Base-by-base conservation (phyloP, 306 rosid species). In the Fragaria iinumae region DNA sequence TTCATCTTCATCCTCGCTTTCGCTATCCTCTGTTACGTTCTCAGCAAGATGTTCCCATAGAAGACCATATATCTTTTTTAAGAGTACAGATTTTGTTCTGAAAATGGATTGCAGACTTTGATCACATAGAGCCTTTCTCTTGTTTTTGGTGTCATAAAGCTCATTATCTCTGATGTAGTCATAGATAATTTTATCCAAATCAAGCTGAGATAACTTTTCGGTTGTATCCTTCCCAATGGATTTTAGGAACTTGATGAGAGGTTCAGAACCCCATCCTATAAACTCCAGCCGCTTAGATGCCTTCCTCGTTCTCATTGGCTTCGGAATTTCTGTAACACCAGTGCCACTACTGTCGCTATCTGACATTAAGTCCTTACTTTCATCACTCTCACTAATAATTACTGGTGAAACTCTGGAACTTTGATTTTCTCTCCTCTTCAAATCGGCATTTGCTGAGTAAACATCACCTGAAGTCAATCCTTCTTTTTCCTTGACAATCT, bases 251-350 rank as follows among this genome's bases (percentile, higher is more conserved):
- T 75, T 80, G 38, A 76, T 29, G 47, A 93, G 90, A 63, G 90
- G 85, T 79, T 84, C 86, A 43, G 98, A 93, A 72, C 87, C 91
- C 97, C 93, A 89, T 53, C 87, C 89, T 2, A 34, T 5, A 10
- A 84, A 81, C 39, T 84, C 81, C 43, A 12, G 74, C 55, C 64
- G 47, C 74, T 74, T 76, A 13, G 73, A 44, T 23, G 41, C 74
- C 69, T 81, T 89, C 70, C 82, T 62, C 60, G 70, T 74, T 41
- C 52, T 38, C 44, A 52, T 48, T 5, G 53, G 41, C 78, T 29
- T 69, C 67, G 14, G 67, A 73, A 80, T 36, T 75, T 44, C 20
- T 20, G n/a, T 50, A 50, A 16, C 56, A 50, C 9, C n/a, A 50
- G 56, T 50, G n/a, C 21, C 56, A 50, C 21, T 17, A 50, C 8